These are phyloP conservation scores for Vicia faba DNA, from an alignment of 306 rosid genomes.

Conservation along the genomic window DNA sequence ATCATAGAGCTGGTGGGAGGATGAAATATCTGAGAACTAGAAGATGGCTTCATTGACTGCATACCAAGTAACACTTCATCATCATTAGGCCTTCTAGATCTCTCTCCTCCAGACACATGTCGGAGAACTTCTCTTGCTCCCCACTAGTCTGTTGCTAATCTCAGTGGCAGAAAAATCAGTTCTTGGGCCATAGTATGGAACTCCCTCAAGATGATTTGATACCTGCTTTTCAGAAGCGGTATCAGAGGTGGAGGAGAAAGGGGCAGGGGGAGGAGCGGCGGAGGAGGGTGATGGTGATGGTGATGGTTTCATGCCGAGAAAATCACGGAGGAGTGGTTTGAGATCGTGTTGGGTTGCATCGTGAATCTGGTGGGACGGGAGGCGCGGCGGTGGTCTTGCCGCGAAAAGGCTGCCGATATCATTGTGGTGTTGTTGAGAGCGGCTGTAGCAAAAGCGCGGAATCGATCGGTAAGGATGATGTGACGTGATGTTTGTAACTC, in stretches of 20 bases:
- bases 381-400: no score
- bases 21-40: conserved; percentile 66
- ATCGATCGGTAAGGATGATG: no score
- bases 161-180: conserved; percentile 76
- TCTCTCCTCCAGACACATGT: conserved; percentile 73
- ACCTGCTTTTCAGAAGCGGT: conserved; percentile 77
- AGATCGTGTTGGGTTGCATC: conserved; percentile 38
- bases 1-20: conserved; percentile 60
- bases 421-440: no score
- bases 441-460: no score
- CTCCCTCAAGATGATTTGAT: conserved; percentile 82
- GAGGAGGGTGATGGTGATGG: conserved; percentile 56
- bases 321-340: conserved; percentile 77
- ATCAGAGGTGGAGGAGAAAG: conserved; percentile 76
- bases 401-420: no score
- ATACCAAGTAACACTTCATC: conserved; percentile 62
- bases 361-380: no score
- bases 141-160: conserved; percentile 64
- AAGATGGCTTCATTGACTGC: conserved; percentile 68
- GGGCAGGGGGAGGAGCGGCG: conserved; percentile 68
- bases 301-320: conserved; percentile 69
- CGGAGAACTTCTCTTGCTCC: conserved; percentile 82
- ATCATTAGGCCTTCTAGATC: conserved; percentile 69
- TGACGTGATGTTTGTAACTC: no score
- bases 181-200: conserved; percentile 84